phyloP scores from a whole-genome alignment of 768 basidiomycete species.

The Vishniacozyma victoriae region DNA sequence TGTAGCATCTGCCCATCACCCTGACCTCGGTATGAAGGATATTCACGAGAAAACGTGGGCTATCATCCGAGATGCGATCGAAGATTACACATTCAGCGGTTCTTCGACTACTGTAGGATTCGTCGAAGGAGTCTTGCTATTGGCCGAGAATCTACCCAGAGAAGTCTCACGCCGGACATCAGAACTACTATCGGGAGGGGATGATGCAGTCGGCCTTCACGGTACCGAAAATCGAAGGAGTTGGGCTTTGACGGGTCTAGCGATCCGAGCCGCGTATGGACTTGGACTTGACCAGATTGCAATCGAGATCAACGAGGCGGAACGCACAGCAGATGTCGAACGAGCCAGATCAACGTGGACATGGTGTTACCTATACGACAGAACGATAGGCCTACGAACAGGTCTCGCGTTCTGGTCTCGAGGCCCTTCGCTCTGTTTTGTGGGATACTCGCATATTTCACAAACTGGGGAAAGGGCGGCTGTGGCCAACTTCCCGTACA shows the following conservation, averaged over 20 bases:
- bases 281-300: conserved; percentile 32
- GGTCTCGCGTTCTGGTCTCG: conserved; percentile 45
- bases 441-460: conserved; percentile 37
- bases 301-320: conserved; percentile 22
- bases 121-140: conserved; percentile 39
- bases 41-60: conserved; percentile 39
- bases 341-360: conserved; percentile 39
- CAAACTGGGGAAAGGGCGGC: conserved; percentile 42
- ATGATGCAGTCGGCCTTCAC: conserved; percentile 22
- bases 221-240: conserved; percentile 39
- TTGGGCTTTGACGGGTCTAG: conserved; percentile 41
- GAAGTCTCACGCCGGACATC: conserved; percentile 6
- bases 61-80: conserved; percentile 28
- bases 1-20: conserved; percentile 34
- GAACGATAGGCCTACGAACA: conserved; percentile 42
- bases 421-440: conserved; percentile 38
- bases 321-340: conserved; percentile 21
- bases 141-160: conserved; percentile 41
- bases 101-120: conserved; percentile 32
- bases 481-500: conserved; percentile 33
- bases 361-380: conserved; percentile 40
- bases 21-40: conserved; percentile 12
- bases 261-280: conserved; percentile 41
- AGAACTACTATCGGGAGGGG: conserved; percentile 11
- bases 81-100: conserved; percentile 35